phyloP scores from a whole-genome alignment of 2,329 filamentous ascomycete genomes.

The Eutypella sp. region DNA sequence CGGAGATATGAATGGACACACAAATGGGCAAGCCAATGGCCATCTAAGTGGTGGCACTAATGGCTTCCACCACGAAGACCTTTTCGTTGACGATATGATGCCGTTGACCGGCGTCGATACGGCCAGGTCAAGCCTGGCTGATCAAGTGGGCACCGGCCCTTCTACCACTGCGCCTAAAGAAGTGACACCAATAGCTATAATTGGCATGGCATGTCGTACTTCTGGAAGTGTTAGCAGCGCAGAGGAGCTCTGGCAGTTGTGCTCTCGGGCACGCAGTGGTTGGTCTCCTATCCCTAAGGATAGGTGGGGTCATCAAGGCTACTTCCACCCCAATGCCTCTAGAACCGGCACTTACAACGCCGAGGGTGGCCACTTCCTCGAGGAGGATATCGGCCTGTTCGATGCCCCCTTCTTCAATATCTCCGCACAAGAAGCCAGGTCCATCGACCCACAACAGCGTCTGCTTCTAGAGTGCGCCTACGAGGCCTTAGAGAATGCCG shows the following conservation, averaged over 20 bases:
- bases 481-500: slow-evolving; percentile 20
- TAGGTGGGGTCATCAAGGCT: background rate
- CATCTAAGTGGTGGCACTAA: background rate
- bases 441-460: slow-evolving; percentile 24
- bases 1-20: background rate
- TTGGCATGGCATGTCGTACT: background rate
- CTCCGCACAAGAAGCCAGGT: background rate
- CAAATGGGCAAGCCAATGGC: background rate
- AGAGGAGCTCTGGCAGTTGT: background rate
- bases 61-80: background rate
- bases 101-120: background rate
- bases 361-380: background rate
- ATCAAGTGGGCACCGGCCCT: background rate
- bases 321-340: background rate
- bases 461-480: slow-evolving; percentile 28
- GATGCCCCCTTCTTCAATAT: background rate
- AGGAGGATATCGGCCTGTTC: background rate
- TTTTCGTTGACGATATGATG: background rate
- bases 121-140: background rate
- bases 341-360: background rate
- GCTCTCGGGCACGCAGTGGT: background rate
- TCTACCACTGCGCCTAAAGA: background rate
- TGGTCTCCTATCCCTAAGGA: background rate
- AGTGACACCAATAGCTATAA: background rate
- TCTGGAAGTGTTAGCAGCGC: background rate